phyloP scores from a whole-genome alignment of 2,329 filamentous ascomycete species.

The Ophiostoma montium region DNA sequence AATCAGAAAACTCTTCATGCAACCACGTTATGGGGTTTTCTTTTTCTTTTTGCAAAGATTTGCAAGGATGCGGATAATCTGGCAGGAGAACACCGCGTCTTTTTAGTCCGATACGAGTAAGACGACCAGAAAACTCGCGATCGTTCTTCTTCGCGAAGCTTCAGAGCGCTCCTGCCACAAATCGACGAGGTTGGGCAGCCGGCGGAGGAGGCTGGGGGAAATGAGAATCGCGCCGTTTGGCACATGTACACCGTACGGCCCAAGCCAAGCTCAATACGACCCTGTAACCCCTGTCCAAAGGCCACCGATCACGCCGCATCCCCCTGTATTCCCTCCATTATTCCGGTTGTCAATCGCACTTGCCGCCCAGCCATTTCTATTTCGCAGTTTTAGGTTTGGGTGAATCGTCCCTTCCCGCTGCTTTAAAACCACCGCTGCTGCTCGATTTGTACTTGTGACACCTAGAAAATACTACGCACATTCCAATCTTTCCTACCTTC shows the following conservation, averaged over 20 bases:
- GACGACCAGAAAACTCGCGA: background rate
- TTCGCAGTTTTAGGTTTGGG: background rate
- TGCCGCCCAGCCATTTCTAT: constrained; percentile 1
- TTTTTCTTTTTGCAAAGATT: too few species aligned
- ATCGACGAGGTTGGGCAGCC: constrained; percentile 7
- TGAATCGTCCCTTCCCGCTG: constrained; percentile 3
- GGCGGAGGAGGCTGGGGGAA: constrained; percentile 8
- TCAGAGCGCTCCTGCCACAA: background rate
- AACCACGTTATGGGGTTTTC: background rate
- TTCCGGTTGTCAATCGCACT: background rate
- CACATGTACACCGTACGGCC: background rate
- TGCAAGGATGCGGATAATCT: background rate
- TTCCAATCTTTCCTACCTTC: background rate
- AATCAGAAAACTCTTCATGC: background rate
- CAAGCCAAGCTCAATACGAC: constrained; percentile 2
- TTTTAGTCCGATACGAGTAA: too few species aligned
- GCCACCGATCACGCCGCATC: background rate
- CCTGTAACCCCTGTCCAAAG: background rate
- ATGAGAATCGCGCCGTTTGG: constrained; percentile 1
- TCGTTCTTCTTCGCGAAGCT: background rate
- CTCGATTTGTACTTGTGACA: constrained; percentile 3
- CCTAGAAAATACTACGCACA: constrained; percentile 3
- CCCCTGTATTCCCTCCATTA: background rate
- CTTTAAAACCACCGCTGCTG: constrained; percentile 4
- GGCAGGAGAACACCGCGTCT: background rate